Percentiles rank a stretch among this genome's conserved stretches.
Conservation (phyloP, 139 green algal genomes). For the Closterium sp. region DNA sequence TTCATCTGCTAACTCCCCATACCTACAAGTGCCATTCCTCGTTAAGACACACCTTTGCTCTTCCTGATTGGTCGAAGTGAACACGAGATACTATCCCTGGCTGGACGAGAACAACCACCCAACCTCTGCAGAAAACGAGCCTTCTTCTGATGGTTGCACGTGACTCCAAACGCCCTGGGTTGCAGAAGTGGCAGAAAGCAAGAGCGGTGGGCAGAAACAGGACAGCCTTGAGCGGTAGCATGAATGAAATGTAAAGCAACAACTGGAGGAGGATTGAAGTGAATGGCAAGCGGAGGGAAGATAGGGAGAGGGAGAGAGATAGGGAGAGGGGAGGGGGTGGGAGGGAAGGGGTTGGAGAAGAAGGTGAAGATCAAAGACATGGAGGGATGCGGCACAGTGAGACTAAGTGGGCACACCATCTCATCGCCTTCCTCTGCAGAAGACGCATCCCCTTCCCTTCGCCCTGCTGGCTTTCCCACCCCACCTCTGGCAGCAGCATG, state of each 20-base stretch:
- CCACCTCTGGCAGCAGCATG: neutral
- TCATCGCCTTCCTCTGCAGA: no score
- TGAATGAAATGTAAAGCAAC: no score
- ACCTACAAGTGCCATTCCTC: no score
- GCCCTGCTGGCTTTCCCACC: neutral
- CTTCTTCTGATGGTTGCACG: neutral
- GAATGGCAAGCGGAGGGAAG: no score
- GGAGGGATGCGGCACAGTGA: neutral
- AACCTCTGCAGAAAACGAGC: neutral
- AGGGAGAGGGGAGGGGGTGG: no score
- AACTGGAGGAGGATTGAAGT: no score
- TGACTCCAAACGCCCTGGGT: neutral
- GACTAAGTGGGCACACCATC: neutral
- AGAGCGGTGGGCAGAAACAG: no score
- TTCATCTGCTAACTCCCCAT: no score
- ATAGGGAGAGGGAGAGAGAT: no score
- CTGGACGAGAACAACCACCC: neutral
- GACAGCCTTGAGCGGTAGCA: no score
- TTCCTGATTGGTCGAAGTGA: neutral
- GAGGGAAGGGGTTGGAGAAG: no score
- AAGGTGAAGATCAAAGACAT: neutral
- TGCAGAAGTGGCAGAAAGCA: neutral
- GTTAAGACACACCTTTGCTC: neutral
- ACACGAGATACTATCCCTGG: neutral
- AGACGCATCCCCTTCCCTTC: neutral